Percentiles rank a stretch among this genome's conserved stretches.
Conservation (phyloP, 495 filamentous ascomycete genomes). For the Aspergillus wentii region DNA sequence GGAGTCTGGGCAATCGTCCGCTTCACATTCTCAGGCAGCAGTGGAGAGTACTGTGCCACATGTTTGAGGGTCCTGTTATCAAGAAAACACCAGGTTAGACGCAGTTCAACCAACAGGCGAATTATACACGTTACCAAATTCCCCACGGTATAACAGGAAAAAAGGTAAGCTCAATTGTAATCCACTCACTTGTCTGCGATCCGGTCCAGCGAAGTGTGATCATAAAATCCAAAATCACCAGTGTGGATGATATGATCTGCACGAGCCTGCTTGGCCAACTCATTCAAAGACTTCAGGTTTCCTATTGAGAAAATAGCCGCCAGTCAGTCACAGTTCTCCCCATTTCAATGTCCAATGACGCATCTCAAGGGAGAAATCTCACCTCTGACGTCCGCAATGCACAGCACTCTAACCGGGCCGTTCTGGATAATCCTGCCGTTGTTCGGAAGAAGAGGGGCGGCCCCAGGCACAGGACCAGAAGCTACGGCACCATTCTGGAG, state of each 20-base stretch:
- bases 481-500: slow-evolving; percentile 42
- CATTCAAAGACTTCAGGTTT: slow-evolving; percentile 92
- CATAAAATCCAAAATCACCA: slow-evolving; percentile 99
- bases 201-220: slow-evolving; percentile 89
- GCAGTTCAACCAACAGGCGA: no score
- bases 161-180: slow-evolving; percentile 1
- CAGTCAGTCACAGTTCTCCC: slow-evolving; percentile 4
- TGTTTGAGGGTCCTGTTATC: slow-evolving; percentile 83
- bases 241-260: slow-evolving; percentile 98
- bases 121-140: no score
- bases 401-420: slow-evolving; percentile 79
- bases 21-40: slow-evolving; percentile 84
- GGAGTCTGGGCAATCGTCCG: slow-evolving; percentile 69
- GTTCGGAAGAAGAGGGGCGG: slow-evolving; percentile 56
- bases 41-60: slow-evolving; percentile 95
- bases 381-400: slow-evolving; percentile 98
- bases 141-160: no score
- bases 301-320: slow-evolving; percentile 47
- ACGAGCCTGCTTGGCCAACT: slow-evolving; percentile 85
- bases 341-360: background rate
- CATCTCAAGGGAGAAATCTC: no score
- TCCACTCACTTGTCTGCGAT: slow-evolving; percentile 94
- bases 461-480: slow-evolving; percentile 45
- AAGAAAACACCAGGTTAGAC: slow-evolving; percentile 1
- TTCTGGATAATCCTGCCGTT: slow-evolving; percentile 76